A percentile compares a stretch with the other conserved stretches of the same genome.
These are phyloP conservation scores for Colletotrichum sp. DNA, from an alignment of 2,329 filamentous ascomycete genomes.

Conservation along the genomic window DNA sequence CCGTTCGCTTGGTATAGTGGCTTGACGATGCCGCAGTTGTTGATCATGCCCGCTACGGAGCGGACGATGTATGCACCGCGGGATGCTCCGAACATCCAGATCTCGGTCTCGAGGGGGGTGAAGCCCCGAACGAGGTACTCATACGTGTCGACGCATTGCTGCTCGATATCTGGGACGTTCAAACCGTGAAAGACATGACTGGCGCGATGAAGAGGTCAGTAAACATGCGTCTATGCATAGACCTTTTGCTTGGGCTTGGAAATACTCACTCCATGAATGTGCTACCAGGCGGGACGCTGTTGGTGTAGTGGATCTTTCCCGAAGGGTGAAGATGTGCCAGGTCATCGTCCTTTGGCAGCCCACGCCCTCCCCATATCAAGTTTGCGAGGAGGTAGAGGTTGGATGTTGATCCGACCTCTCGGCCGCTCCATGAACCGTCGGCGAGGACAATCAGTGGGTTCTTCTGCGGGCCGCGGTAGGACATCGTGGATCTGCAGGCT, in stretches of 20 bases:
- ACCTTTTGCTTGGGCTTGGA: fast-evolving
- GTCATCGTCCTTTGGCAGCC: background rate
- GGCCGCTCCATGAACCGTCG: slow-evolving; percentile 27
- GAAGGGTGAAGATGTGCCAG: background rate
- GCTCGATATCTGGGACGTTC: slow-evolving; percentile 10
- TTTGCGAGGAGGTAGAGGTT: slow-evolving; percentile 24
- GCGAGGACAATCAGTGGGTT: slow-evolving; percentile 18
- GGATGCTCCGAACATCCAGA: slow-evolving; percentile 32
- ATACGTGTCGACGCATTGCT: slow-evolving; percentile 24
- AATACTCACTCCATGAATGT: slow-evolving; percentile 2
- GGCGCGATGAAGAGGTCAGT: background rate
- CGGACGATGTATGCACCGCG: slow-evolving; percentile 29
- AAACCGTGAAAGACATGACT: background rate
- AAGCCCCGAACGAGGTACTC: slow-evolving; percentile 12
- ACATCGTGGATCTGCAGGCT: background rate
- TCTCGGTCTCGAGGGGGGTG: slow-evolving; percentile 15
- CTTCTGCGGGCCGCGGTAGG: slow-evolving; percentile 7
- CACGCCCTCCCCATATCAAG: slow-evolving; percentile 16
- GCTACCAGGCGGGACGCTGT: background rate
- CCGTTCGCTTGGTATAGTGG: background rate
- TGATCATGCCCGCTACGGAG: slow-evolving; percentile 31
- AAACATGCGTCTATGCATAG: background rate
- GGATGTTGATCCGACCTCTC: slow-evolving; percentile 18
- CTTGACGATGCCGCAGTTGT: slow-evolving; percentile 32
- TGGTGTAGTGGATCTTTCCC: slow-evolving; percentile 4